A percentile compares a stretch with the other conserved stretches of the same genome.
phyloP scores from a whole-genome alignment of 192 early-diverging fungal genomes.

The Ambispora gerdemannii region DNA sequence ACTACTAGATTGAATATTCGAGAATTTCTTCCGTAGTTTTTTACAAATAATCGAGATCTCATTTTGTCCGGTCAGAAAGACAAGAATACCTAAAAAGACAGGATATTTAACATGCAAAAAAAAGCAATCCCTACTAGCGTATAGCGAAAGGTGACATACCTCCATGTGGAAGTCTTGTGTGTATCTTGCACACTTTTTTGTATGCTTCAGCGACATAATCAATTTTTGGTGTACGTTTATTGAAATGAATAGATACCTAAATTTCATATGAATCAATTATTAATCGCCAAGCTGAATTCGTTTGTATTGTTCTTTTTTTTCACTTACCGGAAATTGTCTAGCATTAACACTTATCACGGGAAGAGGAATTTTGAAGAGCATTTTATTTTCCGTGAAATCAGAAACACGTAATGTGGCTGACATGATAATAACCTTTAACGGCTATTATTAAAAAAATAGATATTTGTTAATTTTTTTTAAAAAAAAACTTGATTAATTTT shows the following conservation, averaged over 20 bases:
- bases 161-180: constrained; percentile 85
- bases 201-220: constrained; percentile 86
- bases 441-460: constrained; percentile 39
- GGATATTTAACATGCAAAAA: no score
- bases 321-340: constrained; percentile 78
- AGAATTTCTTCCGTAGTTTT: constrained; percentile 71
- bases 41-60: constrained; percentile 83
- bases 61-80: constrained; percentile 93
- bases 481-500: not conserved
- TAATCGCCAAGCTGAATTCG: not conserved
- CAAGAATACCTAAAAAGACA: constrained; percentile 71
- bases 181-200: constrained; percentile 93
- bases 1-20: constrained; percentile 38
- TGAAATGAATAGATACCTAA: constrained; percentile 85
- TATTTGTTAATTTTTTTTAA: not conserved
- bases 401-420: constrained; percentile 95
- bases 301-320: not conserved
- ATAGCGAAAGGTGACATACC: constrained; percentile 33
- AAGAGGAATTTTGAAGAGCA: constrained; percentile 68
- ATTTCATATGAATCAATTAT: not conserved
- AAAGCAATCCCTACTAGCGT: no score
- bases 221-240: constrained; percentile 80
- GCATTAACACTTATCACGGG: constrained; percentile 92
- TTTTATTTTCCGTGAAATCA: constrained; percentile 86
- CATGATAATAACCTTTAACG: constrained; percentile 97